Conservation (phyloP, 2,329 filamentous ascomycete genomes). For the Dactylellina sp. region DNA sequence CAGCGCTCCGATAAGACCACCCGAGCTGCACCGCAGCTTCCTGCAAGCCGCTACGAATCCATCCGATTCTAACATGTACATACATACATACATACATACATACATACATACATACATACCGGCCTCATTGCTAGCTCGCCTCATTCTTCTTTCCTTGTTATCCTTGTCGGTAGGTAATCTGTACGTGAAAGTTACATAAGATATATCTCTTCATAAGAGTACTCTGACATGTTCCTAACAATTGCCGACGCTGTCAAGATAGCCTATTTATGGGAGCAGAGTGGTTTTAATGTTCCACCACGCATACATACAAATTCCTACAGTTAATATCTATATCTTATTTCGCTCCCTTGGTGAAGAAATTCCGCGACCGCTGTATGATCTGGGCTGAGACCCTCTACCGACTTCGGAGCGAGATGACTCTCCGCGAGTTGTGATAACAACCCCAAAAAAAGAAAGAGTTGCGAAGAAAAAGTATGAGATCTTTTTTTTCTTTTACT, state of each 20-base stretch:
- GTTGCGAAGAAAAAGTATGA: not conserved
- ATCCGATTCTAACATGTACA: constrained; percentile 34
- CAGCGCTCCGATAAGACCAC: constrained; percentile 46
- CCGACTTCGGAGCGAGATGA: constrained; percentile 44
- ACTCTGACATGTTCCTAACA: not conserved
- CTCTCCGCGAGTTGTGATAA: constrained; percentile 24
- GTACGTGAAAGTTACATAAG: constrained; percentile 36
- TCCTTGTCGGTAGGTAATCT: constrained; percentile 2
- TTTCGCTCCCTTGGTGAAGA: not conserved
- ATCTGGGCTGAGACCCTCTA: not conserved
- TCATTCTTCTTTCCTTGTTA: not conserved
- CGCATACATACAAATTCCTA: not conserved
- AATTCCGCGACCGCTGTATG: not conserved
- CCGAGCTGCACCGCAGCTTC: constrained; percentile 12
- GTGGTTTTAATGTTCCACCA: constrained; percentile 5
- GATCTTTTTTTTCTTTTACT: not conserved
- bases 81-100: too few species aligned
- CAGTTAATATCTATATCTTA: not conserved
- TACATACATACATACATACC: too few species aligned
- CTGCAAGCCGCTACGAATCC: constrained; percentile 18
- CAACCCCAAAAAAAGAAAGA: not conserved
- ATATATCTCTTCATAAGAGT: constrained; percentile 8
- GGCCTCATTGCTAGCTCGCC: too few species aligned
- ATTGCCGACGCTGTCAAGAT: constrained; percentile 2
- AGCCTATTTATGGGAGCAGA: not conserved